Percentiles rank a stretch among this genome's conserved stretches.
Conservation (phyloP, 2,329 filamentous ascomycete genomes). For the Aaosphaeria arxii region DNA sequence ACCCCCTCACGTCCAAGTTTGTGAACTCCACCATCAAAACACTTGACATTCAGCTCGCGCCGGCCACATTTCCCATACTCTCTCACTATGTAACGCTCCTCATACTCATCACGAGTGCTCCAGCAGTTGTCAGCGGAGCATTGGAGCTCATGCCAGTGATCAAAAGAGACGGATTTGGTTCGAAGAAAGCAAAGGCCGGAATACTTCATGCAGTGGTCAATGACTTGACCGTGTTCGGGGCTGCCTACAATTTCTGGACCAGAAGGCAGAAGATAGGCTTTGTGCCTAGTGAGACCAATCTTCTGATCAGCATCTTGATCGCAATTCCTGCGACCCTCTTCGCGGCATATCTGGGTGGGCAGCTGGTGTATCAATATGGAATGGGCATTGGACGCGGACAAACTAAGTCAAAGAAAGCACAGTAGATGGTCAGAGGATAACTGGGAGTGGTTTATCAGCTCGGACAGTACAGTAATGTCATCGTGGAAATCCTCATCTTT, state of each 20-base stretch:
- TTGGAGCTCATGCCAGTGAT: constrained; percentile 42
- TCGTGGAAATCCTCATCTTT: too few species aligned
- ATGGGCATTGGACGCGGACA: constrained; percentile 39
- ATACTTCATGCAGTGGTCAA: constrained; percentile 43
- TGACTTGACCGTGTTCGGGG: constrained; percentile 39
- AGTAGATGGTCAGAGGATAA: constrained; percentile 12
- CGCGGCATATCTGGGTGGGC: constrained; percentile 43
- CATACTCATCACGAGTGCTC: constrained; percentile 31
- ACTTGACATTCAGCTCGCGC: constrained; percentile 20
- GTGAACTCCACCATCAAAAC: constrained; percentile 27
- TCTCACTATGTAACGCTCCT: constrained; percentile 46
- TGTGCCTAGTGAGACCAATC: constrained; percentile 34
- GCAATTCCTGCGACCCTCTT: constrained; percentile 35
- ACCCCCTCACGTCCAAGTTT: constrained; percentile 30
- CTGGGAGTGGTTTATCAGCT: too few species aligned
- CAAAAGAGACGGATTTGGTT: constrained; percentile 41
- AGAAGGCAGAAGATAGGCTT: constrained; percentile 30
- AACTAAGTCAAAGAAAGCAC: constrained; percentile 25
- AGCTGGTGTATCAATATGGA: constrained; percentile 45
- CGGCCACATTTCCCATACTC: constrained; percentile 36
- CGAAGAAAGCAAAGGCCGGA: constrained; percentile 40
- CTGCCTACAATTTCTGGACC: constrained; percentile 45
- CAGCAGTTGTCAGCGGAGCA: constrained; percentile 30
- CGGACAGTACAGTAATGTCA: too few species aligned
- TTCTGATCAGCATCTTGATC: constrained; percentile 35